These are phyloP conservation scores for Penstemon barbatus DNA, from an alignment of 257 asterid species.

Conservation along the genomic window DNA sequence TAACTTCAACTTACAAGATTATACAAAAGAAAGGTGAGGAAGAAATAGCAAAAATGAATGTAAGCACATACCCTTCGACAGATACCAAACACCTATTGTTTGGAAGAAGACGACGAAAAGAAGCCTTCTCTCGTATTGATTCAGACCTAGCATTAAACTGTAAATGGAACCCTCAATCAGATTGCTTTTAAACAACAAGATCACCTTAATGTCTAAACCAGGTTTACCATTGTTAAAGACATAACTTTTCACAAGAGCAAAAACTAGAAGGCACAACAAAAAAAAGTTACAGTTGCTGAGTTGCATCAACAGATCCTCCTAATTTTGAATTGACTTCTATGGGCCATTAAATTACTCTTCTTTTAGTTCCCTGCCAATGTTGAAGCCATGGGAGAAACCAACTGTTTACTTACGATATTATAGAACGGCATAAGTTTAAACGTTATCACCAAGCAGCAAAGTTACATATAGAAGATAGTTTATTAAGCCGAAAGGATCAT, in stretches of 20 bases:
- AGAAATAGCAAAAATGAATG: background rate
- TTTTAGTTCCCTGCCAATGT: background rate
- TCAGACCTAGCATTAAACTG: conserved; percentile 95
- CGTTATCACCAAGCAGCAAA: background rate
- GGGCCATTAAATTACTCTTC: background rate
- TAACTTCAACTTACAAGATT: background rate
- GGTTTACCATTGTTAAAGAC: conserved; percentile 1
- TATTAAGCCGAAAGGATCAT: background rate
- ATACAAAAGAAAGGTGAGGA: background rate
- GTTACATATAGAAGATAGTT: background rate
- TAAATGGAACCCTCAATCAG: conserved; percentile 29
- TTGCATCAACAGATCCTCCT: background rate
- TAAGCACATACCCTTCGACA: conserved; percentile 69
- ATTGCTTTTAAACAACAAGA: conserved; percentile 18
- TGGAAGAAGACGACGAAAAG: conserved; percentile 85
- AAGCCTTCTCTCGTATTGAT: conserved; percentile 78
- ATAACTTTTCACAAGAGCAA: conserved; percentile 8
- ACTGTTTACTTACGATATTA: background rate
- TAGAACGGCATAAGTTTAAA: background rate
- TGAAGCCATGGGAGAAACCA: too few relatives aligned
- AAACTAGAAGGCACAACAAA: background rate
- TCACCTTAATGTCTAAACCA: conserved; percentile 2
- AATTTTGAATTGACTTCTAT: background rate
- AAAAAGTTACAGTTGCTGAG: too few relatives aligned
- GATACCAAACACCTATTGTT: conserved; percentile 81